Conservation (phyloP, 2,329 filamentous ascomycete species). For the Epichloe baconii region DNA sequence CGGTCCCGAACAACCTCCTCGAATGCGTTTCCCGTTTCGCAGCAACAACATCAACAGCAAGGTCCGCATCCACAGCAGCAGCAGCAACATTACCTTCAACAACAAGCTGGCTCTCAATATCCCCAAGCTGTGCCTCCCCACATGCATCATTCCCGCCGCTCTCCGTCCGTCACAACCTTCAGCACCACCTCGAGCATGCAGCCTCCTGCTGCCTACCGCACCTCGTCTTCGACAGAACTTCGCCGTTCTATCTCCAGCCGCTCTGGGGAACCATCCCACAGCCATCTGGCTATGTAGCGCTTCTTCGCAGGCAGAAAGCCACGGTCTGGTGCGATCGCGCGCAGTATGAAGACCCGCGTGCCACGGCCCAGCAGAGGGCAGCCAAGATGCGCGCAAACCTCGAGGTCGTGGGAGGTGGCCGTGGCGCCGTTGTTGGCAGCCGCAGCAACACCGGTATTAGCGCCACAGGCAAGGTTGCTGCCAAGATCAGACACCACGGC, state of each 20-base stretch:
- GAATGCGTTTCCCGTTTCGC: slow-evolving; percentile 31
- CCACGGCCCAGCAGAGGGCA: slow-evolving; percentile 69
- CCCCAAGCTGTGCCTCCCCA: slow-evolving; percentile 4
- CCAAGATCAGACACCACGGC: slow-evolving; percentile 81
- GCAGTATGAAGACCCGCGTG: slow-evolving; percentile 79
- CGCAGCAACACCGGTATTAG: slow-evolving; percentile 52
- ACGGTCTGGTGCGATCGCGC: slow-evolving; percentile 97
- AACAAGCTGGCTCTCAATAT: slow-evolving; percentile 5
- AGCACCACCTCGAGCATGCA: slow-evolving; percentile 59
- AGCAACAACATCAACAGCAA: slow-evolving; percentile 15
- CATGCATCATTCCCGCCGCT: slow-evolving; percentile 29
- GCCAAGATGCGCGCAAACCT: slow-evolving; percentile 78
- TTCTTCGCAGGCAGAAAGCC: slow-evolving; percentile 94
- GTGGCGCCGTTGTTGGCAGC: slow-evolving; percentile 25
- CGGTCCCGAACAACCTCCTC: slow-evolving; percentile 45
- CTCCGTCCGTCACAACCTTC: slow-evolving; percentile 54
- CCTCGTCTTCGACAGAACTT: slow-evolving; percentile 42
- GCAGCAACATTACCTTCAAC: slow-evolving; percentile 14
- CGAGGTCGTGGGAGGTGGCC: slow-evolving; percentile 58
- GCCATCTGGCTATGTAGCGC: slow-evolving; percentile 74
- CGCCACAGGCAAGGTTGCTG: slow-evolving; percentile 52
- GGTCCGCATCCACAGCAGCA: slow-evolving; percentile 20
- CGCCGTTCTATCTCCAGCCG: slow-evolving; percentile 72
- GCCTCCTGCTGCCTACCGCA: slow-evolving; percentile 44
- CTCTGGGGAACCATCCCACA: slow-evolving; percentile 45